Evolutionary conservation across 345 rosid species (phyloP).

Genomic region (Eucalyptus cloeziana): DNA sequence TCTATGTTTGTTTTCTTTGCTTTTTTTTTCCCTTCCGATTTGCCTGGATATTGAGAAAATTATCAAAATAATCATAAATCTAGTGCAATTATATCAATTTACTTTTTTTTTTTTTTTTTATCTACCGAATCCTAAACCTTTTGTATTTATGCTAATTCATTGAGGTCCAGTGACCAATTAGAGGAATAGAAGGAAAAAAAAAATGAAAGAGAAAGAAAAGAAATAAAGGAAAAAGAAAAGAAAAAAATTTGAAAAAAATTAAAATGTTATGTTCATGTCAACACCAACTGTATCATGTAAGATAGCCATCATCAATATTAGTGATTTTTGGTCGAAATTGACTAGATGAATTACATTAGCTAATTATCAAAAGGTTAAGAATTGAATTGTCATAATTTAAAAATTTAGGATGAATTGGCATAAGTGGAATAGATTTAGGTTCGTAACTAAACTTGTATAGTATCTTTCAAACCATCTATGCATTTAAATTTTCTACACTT

Average conservation of each 20-base stretch:
- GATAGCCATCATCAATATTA: rapidly evolving
- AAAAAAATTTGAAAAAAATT: too few species aligned
- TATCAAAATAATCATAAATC: rapidly evolving
- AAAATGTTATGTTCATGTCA: too few species aligned
- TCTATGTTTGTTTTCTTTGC: background rate
- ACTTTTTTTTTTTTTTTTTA: too few species aligned
- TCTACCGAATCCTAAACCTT: rapidly evolving
- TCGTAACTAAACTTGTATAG: background rate
- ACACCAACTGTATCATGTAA: rapidly evolving
- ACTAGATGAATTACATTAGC: rapidly evolving
- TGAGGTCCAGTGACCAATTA: rapidly evolving
- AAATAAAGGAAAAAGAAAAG: too few species aligned
- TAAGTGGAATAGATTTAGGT: background rate
- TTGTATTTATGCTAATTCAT: rapidly evolving
- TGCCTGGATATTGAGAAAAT: background rate
- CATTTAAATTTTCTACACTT: background rate
- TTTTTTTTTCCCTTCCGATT: background rate
- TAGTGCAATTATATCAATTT: rapidly evolving
- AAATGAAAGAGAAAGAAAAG: too few species aligned
- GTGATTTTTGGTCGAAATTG: rapidly evolving
- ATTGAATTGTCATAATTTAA: too few species aligned
- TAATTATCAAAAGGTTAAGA: too few species aligned
- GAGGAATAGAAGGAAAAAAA: too few species aligned
- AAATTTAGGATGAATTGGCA: background rate
- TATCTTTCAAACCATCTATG: background rate